A percentile compares a stretch with the other conserved stretches of the same genome.
Conservation (phyloP, 495 filamentous ascomycete genomes). For the Immersiella caudata region DNA sequence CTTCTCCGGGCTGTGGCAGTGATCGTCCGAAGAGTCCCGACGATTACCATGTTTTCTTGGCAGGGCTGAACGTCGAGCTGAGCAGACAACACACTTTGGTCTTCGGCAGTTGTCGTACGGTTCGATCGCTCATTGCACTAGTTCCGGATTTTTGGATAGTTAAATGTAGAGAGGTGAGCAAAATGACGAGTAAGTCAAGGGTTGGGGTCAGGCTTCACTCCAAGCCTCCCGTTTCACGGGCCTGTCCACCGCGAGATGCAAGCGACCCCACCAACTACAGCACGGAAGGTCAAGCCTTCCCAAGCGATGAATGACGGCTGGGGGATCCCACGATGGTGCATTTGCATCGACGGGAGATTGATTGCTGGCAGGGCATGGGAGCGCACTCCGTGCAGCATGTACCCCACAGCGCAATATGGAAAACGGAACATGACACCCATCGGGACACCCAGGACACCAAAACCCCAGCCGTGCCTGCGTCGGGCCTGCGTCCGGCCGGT, state of each 20-base stretch:
- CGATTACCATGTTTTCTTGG: conserved; percentile 1
- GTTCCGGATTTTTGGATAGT: not conserved
- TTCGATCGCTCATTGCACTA: not conserved
- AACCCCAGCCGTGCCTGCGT: conserved; percentile 19
- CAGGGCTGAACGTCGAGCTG: conserved; percentile 15
- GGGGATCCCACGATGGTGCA: not conserved
- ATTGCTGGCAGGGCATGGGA: not conserved
- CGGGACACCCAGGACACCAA: conserved; percentile 2
- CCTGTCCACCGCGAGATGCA: not conserved
- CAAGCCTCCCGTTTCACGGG: not conserved
- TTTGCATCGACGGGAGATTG: conserved; percentile 3
- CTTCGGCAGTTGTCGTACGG: not conserved
- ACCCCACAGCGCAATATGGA: conserved; percentile 29
- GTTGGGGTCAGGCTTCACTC: conserved; percentile 2
- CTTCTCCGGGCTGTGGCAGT: not conserved
- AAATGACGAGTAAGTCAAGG: not conserved
- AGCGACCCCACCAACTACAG: not conserved
- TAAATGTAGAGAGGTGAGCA: not conserved
- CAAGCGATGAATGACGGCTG: not conserved
- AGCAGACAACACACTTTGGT: not conserved
- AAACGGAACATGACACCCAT: conserved; percentile 27
- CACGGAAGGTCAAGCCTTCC: conserved; percentile 9
- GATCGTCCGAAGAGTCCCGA: not conserved
- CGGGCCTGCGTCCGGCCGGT: conserved; percentile 14
- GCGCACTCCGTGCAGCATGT: not conserved